Evolutionary conservation across 768 basidiomycete species (phyloP).

Genomic region (Nevesoporus exiguus): DNA sequence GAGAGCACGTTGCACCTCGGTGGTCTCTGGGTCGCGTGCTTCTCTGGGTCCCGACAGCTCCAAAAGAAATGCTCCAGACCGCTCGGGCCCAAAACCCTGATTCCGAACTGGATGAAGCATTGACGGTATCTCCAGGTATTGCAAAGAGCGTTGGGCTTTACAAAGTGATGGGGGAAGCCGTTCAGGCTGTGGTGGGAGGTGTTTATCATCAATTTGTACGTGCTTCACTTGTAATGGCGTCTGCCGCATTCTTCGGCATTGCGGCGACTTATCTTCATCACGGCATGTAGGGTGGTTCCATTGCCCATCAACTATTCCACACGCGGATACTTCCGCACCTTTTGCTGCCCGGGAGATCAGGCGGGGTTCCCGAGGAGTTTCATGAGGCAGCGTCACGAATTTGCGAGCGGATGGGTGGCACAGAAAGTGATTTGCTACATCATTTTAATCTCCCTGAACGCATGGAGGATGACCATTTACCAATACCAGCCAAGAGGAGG

Average conservation of each 20-base stretch:
- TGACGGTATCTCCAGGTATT: conserved; percentile 34
- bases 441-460: neutral
- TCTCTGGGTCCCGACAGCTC: conserved; percentile 67
- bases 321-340: conserved; percentile 35
- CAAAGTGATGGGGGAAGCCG: conserved; percentile 74
- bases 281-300: conserved; percentile 29
- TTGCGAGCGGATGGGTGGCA: conserved; percentile 32
- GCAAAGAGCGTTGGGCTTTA: conserved; percentile 61
- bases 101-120: conserved; percentile 26
- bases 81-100: conserved; percentile 16
- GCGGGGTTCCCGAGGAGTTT: conserved; percentile 31
- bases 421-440: conserved; percentile 19
- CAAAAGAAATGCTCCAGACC: conserved; percentile 33
- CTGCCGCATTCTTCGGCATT: neutral
- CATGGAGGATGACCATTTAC: conserved; percentile 6
- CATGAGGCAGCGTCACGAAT: conserved; percentile 24
- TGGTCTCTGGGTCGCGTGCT: conserved; percentile 75
- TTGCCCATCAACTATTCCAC: conserved; percentile 33
- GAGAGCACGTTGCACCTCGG: conserved; percentile 67
- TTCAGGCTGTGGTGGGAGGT: conserved; percentile 73
- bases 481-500: conserved; percentile 15
- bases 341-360: conserved; percentile 24
- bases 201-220: conserved; percentile 79
- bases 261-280: conserved; percentile 4
- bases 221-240: conserved; percentile 17